Conservation (phyloP, 2,329 filamentous ascomycete species). For the Stenocarpella maydis region DNA sequence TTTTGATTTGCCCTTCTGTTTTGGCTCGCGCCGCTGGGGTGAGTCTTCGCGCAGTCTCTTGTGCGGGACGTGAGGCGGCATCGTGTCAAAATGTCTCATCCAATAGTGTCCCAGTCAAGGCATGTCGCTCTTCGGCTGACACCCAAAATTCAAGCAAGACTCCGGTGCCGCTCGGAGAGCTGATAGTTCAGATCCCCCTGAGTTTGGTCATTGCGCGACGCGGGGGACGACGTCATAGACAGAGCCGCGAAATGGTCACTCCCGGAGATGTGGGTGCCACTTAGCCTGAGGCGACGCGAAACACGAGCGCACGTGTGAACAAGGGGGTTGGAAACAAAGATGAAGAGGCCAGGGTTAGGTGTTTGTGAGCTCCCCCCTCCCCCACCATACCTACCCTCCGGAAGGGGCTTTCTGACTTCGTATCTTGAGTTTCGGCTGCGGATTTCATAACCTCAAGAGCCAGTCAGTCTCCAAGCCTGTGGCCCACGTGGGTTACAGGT, state of each 20-base stretch:
- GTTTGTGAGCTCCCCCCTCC: not conserved
- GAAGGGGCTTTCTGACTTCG: not conserved
- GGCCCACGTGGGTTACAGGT: not conserved
- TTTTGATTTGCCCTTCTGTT: conserved; percentile 41
- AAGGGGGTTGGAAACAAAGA: not conserved
- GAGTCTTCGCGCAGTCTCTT: conserved; percentile 66
- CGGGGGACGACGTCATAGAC: conserved; percentile 13
- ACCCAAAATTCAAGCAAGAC: too few relatives aligned
- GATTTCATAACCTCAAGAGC: not conserved
- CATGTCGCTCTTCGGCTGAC: not conserved
- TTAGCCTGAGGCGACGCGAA: conserved; percentile 2
- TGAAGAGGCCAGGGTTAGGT: not conserved
- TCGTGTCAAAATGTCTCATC: conserved; percentile 46
- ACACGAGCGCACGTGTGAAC: conserved; percentile 17
- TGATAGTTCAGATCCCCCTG: not conserved
- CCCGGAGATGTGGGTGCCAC: not conserved
- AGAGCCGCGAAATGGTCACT: not conserved
- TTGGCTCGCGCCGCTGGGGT: conserved; percentile 44
- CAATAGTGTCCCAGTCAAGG: not conserved
- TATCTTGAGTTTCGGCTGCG: not conserved
- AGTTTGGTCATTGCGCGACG: not conserved
- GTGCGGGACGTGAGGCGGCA: conserved; percentile 74
- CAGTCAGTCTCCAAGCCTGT: not conserved
- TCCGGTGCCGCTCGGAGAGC: too few relatives aligned
- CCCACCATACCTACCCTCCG: not conserved